Percentiles rank a stretch among this genome's conserved stretches.
Evolutionary conservation across 495 filamentous ascomycete genomes (phyloP).

Genomic region (Parathielavia hyrcaniae): DNA sequence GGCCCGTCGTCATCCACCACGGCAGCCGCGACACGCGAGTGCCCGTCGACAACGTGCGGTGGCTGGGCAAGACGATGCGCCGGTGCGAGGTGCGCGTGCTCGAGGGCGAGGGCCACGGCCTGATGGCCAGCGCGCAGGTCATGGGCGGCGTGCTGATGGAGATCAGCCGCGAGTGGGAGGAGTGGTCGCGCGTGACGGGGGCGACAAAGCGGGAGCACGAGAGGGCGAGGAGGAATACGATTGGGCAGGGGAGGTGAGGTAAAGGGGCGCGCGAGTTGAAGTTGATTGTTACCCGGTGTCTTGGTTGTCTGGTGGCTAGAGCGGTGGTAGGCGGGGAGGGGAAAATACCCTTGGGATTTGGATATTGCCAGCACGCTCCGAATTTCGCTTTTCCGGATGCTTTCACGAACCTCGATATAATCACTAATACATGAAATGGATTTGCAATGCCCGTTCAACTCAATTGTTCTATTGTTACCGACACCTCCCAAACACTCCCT

Average conservation of each 20-base stretch:
- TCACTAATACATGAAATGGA: background rate
- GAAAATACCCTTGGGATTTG: background rate
- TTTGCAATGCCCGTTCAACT: background rate
- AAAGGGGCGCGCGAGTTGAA: no score
- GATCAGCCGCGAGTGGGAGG: constrained; percentile 90
- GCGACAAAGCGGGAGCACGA: constrained; percentile 24
- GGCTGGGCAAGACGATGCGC: constrained; percentile 90
- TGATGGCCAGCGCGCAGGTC: constrained; percentile 90
- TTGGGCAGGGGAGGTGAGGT: constrained; percentile 26
- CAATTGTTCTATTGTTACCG: no score
- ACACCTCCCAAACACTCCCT: no score
- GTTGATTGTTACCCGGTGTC: background rate
- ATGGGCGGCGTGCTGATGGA: constrained; percentile 93
- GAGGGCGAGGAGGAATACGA: constrained; percentile 23
- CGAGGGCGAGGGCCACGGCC: constrained; percentile 86
- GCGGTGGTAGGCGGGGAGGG: no score
- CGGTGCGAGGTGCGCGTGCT: constrained; percentile 86
- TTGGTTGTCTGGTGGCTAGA: background rate
- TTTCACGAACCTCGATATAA: background rate
- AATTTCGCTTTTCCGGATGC: background rate
- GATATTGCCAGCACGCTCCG: background rate
- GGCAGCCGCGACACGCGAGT: constrained; percentile 87
- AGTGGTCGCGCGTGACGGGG: constrained; percentile 59
- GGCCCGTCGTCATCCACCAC: constrained; percentile 87
- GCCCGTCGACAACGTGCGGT: constrained; percentile 88